A percentile compares a stretch with the other conserved stretches of the same genome.
Evolutionary conservation across 2,329 filamentous ascomycete genomes (phyloP).

Genomic region (Botrytis fabae): DNA sequence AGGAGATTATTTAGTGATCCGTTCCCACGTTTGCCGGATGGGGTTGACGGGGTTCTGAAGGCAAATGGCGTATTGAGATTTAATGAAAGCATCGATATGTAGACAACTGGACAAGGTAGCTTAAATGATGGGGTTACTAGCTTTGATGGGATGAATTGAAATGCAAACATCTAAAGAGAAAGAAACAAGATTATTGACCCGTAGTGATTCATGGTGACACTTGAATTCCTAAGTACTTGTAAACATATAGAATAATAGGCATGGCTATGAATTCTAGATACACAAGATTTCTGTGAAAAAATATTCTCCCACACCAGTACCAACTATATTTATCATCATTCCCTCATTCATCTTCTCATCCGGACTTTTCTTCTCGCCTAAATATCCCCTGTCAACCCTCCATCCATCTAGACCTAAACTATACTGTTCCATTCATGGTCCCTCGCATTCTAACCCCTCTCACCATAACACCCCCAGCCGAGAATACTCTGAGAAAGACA

Average conservation of each 20-base stretch:
- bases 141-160: background rate
- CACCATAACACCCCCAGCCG: background rate
- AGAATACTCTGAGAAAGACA: too few relatives aligned
- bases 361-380: background rate
- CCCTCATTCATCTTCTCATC: background rate
- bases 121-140: background rate
- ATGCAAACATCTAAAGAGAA: background rate
- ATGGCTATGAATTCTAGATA: background rate
- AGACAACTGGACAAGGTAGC: conserved; percentile 17
- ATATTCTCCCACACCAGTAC: background rate
- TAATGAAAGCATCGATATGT: conserved; percentile 84
- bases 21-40: conserved; percentile 67
- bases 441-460: background rate
- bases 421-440: background rate
- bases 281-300: background rate
- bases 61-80: conserved; percentile 87
- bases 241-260: background rate
- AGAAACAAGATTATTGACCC: too few relatives aligned
- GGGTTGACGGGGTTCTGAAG: conserved; percentile 84
- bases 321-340: background rate
- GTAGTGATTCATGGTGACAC: background rate
- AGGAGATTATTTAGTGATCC: conserved; percentile 46
- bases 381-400: background rate
- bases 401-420: background rate
- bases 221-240: background rate